Conservation (phyloP, 164 flowering plant species). For the Aristolochia contorta region DNA sequence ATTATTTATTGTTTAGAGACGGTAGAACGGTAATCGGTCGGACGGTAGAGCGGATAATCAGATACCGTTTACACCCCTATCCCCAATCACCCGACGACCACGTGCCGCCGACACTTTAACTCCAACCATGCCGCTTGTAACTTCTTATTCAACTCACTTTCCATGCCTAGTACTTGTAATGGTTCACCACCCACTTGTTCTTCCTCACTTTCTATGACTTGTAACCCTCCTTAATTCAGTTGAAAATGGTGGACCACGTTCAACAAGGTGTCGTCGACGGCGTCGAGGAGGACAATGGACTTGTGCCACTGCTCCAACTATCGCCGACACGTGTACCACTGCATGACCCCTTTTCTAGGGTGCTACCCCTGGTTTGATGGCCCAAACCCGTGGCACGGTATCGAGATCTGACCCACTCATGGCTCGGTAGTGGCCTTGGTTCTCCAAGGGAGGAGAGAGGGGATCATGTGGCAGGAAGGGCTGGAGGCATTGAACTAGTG, state of each 20-base stretch:
- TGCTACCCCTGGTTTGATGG: conserved; percentile 51
- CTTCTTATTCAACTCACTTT: conserved; percentile 71
- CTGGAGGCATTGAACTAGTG: conserved; percentile 28
- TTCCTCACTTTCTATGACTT: conserved; percentile 9
- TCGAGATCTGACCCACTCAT: conserved; percentile 42
- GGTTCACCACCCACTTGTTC: conserved; percentile 48
- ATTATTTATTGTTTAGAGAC: too few relatives aligned
- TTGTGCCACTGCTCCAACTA: conserved; percentile 59
- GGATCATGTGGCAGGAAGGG: conserved; percentile 35
- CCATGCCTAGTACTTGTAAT: conserved; percentile 97
- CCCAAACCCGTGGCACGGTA: conserved; percentile 66
- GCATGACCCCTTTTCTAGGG: conserved; percentile 67
- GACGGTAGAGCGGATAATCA: too few relatives aligned
- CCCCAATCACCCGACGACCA: conserved; percentile 80
- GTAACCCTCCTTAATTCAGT: conserved; percentile 34
- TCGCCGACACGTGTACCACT: conserved; percentile 73
- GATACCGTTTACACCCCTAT: too few relatives aligned
- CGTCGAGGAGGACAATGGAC: conserved; percentile 50
- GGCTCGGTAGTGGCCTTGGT: too few relatives aligned
- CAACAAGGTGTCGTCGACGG: conserved; percentile 37
- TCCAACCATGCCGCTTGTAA: too few relatives aligned
- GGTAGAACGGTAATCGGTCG: too few relatives aligned
- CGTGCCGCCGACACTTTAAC: conserved; percentile 59
- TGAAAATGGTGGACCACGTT: conserved; percentile 74
- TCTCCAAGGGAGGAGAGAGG: conserved; percentile 20